Conservation (phyloP, 192 early-diverging fungal genomes). For the Linnemannia elongata region DNA sequence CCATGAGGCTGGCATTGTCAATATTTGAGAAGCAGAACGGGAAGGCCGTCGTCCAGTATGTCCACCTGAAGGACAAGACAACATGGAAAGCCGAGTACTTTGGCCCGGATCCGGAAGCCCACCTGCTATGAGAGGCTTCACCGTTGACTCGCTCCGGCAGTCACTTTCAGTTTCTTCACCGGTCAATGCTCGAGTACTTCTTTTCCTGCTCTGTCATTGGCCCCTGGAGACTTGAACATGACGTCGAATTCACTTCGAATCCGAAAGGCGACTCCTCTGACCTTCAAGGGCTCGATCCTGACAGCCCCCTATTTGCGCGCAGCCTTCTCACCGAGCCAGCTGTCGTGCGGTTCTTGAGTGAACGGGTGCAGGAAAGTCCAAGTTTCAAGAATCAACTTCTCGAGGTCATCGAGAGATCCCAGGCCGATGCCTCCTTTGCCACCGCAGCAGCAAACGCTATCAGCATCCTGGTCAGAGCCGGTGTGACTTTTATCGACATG, state of each 20-base stretch:
- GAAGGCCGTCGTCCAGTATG: neutral
- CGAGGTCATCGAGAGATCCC: no score
- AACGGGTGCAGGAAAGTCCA: no score
- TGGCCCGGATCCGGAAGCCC: neutral
- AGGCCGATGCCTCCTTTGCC: neutral
- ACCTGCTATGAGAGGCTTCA: neutral
- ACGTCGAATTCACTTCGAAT: no score
- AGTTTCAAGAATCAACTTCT: no score
- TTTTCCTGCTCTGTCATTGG: no score
- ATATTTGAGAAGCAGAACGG: neutral
- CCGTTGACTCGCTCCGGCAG: neutral
- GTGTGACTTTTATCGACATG: neutral
- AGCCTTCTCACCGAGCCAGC: no score
- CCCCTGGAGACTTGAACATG: no score
- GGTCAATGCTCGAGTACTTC: neutral
- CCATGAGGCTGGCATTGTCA: neutral
- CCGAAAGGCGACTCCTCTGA: no score
- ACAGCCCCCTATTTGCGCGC: no score
- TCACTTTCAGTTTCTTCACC: neutral
- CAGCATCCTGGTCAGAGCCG: neutral
- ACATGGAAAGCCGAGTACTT: slow-evolving; percentile 3
- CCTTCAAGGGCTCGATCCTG: no score
- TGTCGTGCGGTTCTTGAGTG: no score
- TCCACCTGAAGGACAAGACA: neutral
- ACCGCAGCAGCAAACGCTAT: neutral